These are phyloP conservation scores for Coemansia javaensis DNA, from an alignment of 192 early-diverging fungal genomes.

Conservation along the genomic window DNA sequence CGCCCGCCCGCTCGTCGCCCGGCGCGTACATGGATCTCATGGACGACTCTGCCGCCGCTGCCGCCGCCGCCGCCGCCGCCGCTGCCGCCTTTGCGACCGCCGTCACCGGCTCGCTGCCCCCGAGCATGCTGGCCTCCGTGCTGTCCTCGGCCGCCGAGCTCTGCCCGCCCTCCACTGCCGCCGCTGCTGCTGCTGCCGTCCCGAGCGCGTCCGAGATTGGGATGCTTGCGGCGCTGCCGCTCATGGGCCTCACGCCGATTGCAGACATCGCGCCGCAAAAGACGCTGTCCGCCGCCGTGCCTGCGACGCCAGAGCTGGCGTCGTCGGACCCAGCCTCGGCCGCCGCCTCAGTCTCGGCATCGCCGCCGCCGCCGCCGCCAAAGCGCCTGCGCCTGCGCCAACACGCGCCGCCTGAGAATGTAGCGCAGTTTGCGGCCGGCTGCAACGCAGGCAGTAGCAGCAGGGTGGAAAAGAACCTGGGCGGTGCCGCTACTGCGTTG, in stretches of 20 bases:
- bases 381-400: background rate
- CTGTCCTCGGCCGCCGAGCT: conserved; percentile 3
- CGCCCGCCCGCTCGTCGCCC: background rate
- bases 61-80: conserved; percentile 7
- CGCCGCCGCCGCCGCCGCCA: background rate
- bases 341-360: background rate
- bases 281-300: conserved; percentile 13
- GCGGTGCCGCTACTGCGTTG: conserved; percentile 3
- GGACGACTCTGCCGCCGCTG: conserved; percentile 1
- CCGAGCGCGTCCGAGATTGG: conserved; percentile 12
- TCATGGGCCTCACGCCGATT: conserved; percentile 6
- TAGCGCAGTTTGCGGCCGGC: background rate
- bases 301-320: background rate
- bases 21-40: background rate
- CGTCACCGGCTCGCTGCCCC: conserved; percentile 5
- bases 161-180: background rate
- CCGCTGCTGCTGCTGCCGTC: conserved; percentile 1
- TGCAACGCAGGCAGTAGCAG: conserved; percentile 13
- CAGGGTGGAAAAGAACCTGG: background rate
- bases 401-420: conserved; percentile 17
- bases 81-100: conserved; percentile 10
- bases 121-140: conserved; percentile 19
- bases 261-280: conserved; percentile 40
- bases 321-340: conserved; percentile 1
- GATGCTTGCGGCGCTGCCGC: conserved; percentile 27